Evolutionary conservation across 108 stramenopile species (phyloP), one percentile per base, ranked within the genome.

Genomic region (Aurantiochytrium sp.): DNA sequence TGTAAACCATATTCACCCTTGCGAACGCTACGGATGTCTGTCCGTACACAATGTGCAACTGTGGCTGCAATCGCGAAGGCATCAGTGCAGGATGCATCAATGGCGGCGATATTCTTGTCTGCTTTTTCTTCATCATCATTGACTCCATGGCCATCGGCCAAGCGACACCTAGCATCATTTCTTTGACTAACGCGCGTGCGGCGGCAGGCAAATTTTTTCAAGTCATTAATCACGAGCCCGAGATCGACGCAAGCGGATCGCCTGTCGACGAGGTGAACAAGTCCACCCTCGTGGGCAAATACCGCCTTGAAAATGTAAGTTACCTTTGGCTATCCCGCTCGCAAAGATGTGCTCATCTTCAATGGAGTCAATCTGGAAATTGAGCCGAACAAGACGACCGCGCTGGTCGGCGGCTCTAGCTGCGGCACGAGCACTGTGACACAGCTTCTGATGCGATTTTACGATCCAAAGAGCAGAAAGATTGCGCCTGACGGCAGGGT

Each of bases 371-470:
- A 92, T 59, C 90, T 98, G 44, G 87, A 88, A 3, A 95, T 99
- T 29, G 88, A 89, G 55, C 92, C 95, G 19, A 98, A 98, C 5
- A 91, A 93, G 58, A 95, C 96, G 4, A 93, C 97, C 57, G 99
- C 98, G 5, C 88, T 99, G 12, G 98, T 98, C 44, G 98, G 99
- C 0, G 91, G 93, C 16, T 93, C 92, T 69, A 98, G 98, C 21
- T 93, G 94, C 1, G 97, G 97, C 4, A 98, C 98, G 90, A 91
- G 90, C 59, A 98, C 97, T 5, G 92, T 98, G 42, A 94, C 98
- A 42, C 93, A 93, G 49, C 93, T 99, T 12, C 58, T 99, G 19
- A 94, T 97, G 90, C 94, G 99, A 44, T 98, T 98, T 89, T 99
- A 99, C 90, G 97, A 98, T 89, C 95, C 95, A 0, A 58, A 88